Conservation (phyloP, 306 rosid genomes). For the Rosa chinensis region DNA sequence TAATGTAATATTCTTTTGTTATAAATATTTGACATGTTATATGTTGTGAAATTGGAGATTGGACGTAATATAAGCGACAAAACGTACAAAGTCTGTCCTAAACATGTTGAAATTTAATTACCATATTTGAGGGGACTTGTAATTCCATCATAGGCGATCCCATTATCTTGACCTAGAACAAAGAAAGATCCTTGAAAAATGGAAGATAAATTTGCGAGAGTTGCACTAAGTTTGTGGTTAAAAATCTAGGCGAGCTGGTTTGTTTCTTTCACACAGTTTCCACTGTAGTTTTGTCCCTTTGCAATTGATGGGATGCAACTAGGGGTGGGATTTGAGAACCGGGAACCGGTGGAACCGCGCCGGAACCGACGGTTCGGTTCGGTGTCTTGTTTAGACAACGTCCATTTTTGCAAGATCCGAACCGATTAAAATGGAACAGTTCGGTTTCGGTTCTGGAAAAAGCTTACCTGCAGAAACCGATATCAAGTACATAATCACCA, state of each 20-base stretch:
- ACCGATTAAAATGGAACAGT: no score
- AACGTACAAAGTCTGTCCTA: neutral
- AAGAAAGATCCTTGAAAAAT: constrained; percentile 39
- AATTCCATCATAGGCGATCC: constrained; percentile 32
- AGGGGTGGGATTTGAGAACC: no score
- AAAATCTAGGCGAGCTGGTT: constrained; percentile 37
- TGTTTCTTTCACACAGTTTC: constrained; percentile 36
- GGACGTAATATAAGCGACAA: neutral
- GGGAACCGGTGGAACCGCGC: no score
- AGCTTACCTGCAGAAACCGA: no score
- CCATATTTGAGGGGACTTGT: constrained; percentile 46
- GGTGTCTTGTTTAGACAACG: no score
- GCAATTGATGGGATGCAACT: constrained; percentile 47
- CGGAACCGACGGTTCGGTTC: no score
- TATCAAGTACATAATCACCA: no score
- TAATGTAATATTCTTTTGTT: no score
- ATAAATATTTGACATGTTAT: no score
- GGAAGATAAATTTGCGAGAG: constrained; percentile 25
- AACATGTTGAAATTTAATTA: neutral
- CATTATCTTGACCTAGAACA: constrained; percentile 39
- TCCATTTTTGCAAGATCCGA: no score
- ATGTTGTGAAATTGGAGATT: neutral
- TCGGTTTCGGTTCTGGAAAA: no score
- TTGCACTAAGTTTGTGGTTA: constrained; percentile 30
- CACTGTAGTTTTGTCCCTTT: constrained; percentile 13